These are phyloP conservation scores for Hyparrhenia diplandra DNA, from an alignment of 176 grass and related monocot species.

Conservation along the genomic window DNA sequence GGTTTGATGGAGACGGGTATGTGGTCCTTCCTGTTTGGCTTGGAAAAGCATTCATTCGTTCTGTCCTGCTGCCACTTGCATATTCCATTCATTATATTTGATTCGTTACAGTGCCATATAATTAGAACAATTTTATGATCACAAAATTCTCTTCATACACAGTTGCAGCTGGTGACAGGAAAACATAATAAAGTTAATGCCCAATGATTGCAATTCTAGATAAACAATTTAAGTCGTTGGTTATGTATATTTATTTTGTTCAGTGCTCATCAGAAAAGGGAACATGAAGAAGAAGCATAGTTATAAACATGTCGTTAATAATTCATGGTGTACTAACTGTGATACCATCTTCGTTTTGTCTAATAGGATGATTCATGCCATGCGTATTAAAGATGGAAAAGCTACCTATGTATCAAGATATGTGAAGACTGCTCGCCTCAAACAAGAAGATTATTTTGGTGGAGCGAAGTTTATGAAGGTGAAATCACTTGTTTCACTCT, in stretches of 20 bases:
- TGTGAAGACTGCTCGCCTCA: conserved; percentile 82
- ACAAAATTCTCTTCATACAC: background rate
- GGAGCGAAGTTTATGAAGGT: conserved; percentile 96
- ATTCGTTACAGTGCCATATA: background rate
- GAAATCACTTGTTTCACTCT: background rate
- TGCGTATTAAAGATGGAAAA: conserved; percentile 93
- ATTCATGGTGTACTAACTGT: background rate
- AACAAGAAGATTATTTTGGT: conserved; percentile 94
- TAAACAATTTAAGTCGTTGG: background rate
- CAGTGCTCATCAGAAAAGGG: background rate
- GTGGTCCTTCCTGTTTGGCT: conserved; percentile 6
- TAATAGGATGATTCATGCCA: conserved; percentile 92
- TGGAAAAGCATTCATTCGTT: background rate
- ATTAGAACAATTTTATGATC: background rate
- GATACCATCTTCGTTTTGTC: conserved; percentile 4
- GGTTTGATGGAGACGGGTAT: conserved; percentile 99
- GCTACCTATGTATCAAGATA: conserved; percentile 94
- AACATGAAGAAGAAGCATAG: background rate
- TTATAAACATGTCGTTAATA: background rate
- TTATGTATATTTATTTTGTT: background rate
- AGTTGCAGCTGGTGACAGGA: background rate
- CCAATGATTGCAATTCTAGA: background rate
- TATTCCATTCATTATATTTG: background rate
- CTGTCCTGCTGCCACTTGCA: background rate
- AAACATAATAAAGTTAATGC: background rate